Conservation (phyloP, 495 filamentous ascomycete genomes). For the Beverwykella pulmonaria region DNA sequence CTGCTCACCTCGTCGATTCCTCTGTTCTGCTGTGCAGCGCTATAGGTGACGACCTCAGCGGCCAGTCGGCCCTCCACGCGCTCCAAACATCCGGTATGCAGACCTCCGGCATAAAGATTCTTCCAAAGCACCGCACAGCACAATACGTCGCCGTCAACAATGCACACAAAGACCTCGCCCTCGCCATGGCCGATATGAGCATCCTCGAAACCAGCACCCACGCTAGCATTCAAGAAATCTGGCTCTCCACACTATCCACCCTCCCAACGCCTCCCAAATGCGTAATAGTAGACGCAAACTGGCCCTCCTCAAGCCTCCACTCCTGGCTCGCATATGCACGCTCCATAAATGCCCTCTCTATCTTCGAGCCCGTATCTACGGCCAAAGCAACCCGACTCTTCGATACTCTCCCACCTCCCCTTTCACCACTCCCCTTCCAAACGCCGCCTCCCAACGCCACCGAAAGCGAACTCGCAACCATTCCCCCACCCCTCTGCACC, state of each 20-base stretch:
- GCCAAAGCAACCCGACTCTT: slow-evolving; percentile 77
- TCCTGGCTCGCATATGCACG: slow-evolving; percentile 65
- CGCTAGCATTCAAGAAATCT: slow-evolving; percentile 8
- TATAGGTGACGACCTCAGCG: slow-evolving; percentile 76
- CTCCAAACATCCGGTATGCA: slow-evolving; percentile 66
- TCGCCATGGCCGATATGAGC: slow-evolving; percentile 94
- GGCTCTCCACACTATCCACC: slow-evolving; percentile 26
- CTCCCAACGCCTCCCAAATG: slow-evolving; percentile 56
- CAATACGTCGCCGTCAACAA: slow-evolving; percentile 93
- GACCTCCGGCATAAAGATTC: slow-evolving; percentile 61
- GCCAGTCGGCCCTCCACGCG: slow-evolving; percentile 65
- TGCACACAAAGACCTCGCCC: slow-evolving; percentile 71
- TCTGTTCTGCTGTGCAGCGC: slow-evolving; percentile 70
- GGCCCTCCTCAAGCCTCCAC: slow-evolving; percentile 63
- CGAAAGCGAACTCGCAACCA: slow-evolving; percentile 64
- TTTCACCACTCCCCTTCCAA: too few species aligned
- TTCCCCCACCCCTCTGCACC: slow-evolving; percentile 48
- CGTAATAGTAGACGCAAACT: slow-evolving; percentile 84
- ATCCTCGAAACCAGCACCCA: slow-evolving; percentile 67
- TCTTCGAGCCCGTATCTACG: slow-evolving; percentile 88
- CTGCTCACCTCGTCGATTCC: slow-evolving; percentile 65
- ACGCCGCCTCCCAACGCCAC: too few species aligned
- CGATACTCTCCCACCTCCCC: too few species aligned
- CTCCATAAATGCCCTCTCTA: slow-evolving; percentile 57
- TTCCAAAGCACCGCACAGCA: slow-evolving; percentile 66